phyloP scores from a whole-genome alignment of 345 rosid genomes.

The Kandelia obovata region DNA sequence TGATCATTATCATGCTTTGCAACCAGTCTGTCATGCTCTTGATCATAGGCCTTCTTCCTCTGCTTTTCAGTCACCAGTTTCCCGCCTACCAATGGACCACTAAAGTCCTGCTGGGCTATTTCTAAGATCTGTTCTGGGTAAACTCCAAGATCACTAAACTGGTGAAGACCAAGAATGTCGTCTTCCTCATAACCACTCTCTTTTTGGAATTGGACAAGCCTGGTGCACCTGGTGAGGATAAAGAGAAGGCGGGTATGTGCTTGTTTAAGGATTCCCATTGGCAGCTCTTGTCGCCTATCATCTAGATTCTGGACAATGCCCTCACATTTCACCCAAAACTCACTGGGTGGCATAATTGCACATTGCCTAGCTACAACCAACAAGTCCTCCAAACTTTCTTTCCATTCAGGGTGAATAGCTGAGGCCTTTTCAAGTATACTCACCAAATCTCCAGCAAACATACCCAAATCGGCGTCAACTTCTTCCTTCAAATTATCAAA shows the following conservation, averaged over 20 bases:
- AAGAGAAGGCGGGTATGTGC: conserved; percentile 90
- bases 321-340: conserved; percentile 89
- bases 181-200: conserved; percentile 82
- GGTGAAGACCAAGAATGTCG: conserved; percentile 74
- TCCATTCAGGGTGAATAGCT: conserved; percentile 66
- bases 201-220: conserved; percentile 95
- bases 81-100: conserved; percentile 40
- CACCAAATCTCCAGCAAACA: conserved; percentile 86
- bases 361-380: conserved; percentile 70
- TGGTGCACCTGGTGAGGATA: conserved; percentile 85
- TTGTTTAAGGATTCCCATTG: conserved; percentile 85
- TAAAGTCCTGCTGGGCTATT: conserved; percentile 48
- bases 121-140: conserved; percentile 71
- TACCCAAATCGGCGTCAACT: conserved; percentile 80
- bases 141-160: conserved; percentile 89
- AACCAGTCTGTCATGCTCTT: conserved; percentile 27
- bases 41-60: conserved; percentile 36
- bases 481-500: conserved; percentile 89
- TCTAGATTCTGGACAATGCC: conserved; percentile 81
- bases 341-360: conserved; percentile 74
- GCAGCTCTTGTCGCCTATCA: conserved; percentile 86
- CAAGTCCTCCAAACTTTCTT: conserved; percentile 73
- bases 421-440: conserved; percentile 66
- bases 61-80: conserved; percentile 42
- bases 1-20: conserved; percentile 40